phyloP scores from a whole-genome alignment of 2,329 filamentous ascomycete species.

The Fusarium staphyleae region DNA sequence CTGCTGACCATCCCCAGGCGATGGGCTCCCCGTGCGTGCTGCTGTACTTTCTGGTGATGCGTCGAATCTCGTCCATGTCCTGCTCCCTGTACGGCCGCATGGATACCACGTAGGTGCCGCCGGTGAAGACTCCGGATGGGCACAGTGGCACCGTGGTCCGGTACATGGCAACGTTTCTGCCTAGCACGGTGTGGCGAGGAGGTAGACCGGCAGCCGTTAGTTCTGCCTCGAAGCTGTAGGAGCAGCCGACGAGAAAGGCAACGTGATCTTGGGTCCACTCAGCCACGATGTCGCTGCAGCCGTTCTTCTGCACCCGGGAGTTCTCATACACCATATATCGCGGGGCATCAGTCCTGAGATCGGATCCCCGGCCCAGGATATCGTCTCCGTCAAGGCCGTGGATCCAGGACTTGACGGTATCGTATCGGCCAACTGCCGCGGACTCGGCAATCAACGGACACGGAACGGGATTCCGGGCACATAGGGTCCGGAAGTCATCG shows the following conservation, averaged over 20 bases:
- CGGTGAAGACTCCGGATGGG: constrained; percentile 64
- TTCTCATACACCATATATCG: constrained; percentile 65
- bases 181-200: constrained; percentile 57
- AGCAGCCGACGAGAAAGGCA: constrained; percentile 69
- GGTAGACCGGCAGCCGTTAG: constrained; percentile 57
- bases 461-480: constrained; percentile 66
- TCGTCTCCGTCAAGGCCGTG: constrained; percentile 23
- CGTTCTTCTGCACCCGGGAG: constrained; percentile 49
- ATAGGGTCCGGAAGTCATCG: constrained; percentile 64
- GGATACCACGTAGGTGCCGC: constrained; percentile 64
- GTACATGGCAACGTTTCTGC: constrained; percentile 68
- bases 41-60: constrained; percentile 61
- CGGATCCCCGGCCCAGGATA: constrained; percentile 52
- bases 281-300: constrained; percentile 52
- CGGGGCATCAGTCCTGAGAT: constrained; percentile 65
- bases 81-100: constrained; percentile 64
- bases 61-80: constrained; percentile 60
- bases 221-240: constrained; percentile 68
- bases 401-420: constrained; percentile 47
- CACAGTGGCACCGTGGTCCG: constrained; percentile 62
- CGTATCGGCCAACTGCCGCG: constrained; percentile 50
- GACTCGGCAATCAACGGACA: constrained; percentile 67
- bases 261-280: constrained; percentile 66
- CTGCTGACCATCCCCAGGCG: constrained; percentile 69
- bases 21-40: constrained; percentile 70